phyloP scores from a whole-genome alignment of 2,329 filamentous ascomycete species.

The Colletotrichum coccodes region DNA sequence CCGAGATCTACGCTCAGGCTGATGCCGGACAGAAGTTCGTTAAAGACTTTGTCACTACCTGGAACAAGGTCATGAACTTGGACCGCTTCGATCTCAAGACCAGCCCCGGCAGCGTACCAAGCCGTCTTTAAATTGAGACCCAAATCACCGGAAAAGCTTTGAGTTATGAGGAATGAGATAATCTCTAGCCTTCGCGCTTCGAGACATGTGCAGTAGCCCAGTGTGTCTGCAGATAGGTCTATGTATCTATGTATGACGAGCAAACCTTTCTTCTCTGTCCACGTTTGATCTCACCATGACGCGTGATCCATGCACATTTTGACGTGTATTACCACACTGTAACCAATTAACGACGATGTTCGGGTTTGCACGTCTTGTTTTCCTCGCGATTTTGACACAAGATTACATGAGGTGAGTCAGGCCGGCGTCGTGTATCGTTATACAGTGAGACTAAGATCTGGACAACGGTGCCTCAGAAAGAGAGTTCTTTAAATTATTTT shows the following conservation, averaged over 20 bases:
- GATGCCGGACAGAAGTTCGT: constrained; percentile 73
- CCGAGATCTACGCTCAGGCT: constrained; percentile 74
- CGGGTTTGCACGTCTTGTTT: too few species aligned
- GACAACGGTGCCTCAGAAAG: too few species aligned
- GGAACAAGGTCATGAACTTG: constrained; percentile 80
- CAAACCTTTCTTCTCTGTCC: too few species aligned
- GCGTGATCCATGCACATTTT: neutral
- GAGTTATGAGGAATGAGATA: neutral
- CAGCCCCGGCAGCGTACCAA: constrained; percentile 1
- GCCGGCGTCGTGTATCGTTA: neutral
- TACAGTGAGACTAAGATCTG: neutral
- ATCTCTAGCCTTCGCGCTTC: neutral
- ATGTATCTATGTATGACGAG: neutral
- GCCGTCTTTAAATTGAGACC: constrained; percentile 10
- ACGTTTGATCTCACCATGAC: neutral
- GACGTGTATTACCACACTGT: neutral
- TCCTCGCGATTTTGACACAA: neutral
- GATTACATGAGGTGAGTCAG: too few species aligned
- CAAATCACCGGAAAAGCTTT: neutral
- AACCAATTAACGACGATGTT: neutral
- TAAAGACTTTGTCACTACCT: constrained; percentile 76
- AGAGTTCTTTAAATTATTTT: too few species aligned
- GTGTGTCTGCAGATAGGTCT: neutral
- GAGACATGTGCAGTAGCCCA: constrained; percentile 5
- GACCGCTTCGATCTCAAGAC: constrained; percentile 73